These are phyloP conservation scores for Kalmusia sp. DNA, from an alignment of 2,329 filamentous ascomycete species.

Conservation along the genomic window DNA sequence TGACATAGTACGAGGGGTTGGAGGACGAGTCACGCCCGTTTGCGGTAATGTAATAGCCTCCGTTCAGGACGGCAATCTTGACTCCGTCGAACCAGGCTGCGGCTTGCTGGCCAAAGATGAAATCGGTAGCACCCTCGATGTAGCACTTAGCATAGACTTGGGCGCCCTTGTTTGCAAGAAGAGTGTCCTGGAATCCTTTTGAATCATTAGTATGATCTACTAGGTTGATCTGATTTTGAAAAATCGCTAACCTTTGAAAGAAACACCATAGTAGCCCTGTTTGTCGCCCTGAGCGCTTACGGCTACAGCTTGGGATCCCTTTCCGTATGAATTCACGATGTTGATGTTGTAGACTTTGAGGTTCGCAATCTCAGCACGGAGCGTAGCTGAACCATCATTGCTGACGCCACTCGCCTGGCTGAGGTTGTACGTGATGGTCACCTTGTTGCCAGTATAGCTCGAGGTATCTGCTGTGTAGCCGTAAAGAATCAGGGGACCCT, in stretches of 20 bases:
- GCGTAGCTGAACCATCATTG: conserved; percentile 63
- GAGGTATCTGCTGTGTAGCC: conserved; percentile 63
- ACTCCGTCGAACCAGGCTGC: conserved; percentile 60
- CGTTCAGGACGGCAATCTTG: conserved; percentile 54
- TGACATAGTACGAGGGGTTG: conserved; percentile 59
- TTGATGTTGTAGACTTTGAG: conserved; percentile 71
- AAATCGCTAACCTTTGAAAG: conserved; percentile 51
- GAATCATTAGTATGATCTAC: neutral
- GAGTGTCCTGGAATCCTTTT: conserved; percentile 62
- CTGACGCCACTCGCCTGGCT: conserved; percentile 56
- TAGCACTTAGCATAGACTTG: conserved; percentile 64
- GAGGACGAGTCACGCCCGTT: conserved; percentile 39
- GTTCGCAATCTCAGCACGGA: conserved; percentile 57
- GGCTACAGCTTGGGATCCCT: conserved; percentile 61
- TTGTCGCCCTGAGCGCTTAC: conserved; percentile 58
- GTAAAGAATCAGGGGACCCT: conserved; percentile 61
- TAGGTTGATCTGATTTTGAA: neutral
- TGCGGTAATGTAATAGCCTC: conserved; percentile 48
- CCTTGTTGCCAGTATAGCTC: conserved; percentile 62
- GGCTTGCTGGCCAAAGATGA: conserved; percentile 64
- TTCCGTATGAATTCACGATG: conserved; percentile 53
- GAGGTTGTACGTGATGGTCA: conserved; percentile 59
- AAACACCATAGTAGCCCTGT: conserved; percentile 65
- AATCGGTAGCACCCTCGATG: conserved; percentile 66
- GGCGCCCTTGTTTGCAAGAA: conserved; percentile 53